phyloP scores from a whole-genome alignment of 208 protist genomes.

The Wallacemonas sp. region DNA sequence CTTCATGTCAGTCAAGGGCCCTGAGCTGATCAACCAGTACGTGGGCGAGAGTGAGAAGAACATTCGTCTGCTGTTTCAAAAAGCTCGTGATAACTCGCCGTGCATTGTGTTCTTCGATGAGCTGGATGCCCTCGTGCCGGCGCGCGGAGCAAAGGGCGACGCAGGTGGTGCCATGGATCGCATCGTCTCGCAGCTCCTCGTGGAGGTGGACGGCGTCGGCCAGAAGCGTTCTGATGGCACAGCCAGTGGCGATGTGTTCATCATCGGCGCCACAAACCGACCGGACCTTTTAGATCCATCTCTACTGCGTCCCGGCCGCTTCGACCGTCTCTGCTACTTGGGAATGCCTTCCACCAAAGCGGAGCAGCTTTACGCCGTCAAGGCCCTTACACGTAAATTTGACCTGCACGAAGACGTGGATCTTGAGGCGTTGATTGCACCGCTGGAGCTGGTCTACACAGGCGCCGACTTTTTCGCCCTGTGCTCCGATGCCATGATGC shows the following conservation, averaged over 20 bases:
- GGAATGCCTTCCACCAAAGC: constrained; percentile 70
- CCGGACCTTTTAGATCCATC: constrained; percentile 91
- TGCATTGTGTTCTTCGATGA: constrained; percentile 96
- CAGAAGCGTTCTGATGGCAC: constrained; percentile 74
- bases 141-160: constrained; percentile 84
- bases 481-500: constrained; percentile 94
- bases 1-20: constrained; percentile 95
- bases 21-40: constrained; percentile 95
- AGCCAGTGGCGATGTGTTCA: constrained; percentile 82
- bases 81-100: constrained; percentile 82
- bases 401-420: constrained; percentile 61
- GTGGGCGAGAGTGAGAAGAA: constrained; percentile 92
- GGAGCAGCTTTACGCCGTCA: constrained; percentile 80
- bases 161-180: constrained; percentile 93
- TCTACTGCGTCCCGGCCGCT: constrained; percentile 91
- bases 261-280: constrained; percentile 92
- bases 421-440: constrained; percentile 51
- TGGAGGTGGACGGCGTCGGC: constrained; percentile 88
- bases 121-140: constrained; percentile 88
- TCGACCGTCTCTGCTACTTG: constrained; percentile 89
- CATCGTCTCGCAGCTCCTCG: constrained; percentile 91
- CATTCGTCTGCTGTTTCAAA: constrained; percentile 88
- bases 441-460: constrained; percentile 85
- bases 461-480: constrained; percentile 96
- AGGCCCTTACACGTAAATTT: constrained; percentile 86